Conservation (phyloP, 768 basidiomycete species). For the Saitozyma podzolica region DNA sequence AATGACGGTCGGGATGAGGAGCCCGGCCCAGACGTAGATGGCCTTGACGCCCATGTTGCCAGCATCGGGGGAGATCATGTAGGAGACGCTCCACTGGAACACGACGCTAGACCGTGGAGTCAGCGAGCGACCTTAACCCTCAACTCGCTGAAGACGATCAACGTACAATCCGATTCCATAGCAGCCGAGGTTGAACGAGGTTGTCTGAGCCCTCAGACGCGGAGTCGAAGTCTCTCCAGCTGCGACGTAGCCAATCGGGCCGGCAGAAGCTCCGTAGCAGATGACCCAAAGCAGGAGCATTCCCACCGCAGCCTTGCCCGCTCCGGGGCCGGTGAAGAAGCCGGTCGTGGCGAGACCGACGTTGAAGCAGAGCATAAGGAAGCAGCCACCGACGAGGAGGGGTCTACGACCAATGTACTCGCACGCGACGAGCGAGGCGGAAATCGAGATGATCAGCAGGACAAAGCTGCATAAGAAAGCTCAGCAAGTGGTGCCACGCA, state of each 20-base stretch:
- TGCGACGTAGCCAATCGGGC: slow-evolving; percentile 27
- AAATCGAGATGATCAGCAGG: slow-evolving; percentile 12
- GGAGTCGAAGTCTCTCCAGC: slow-evolving; percentile 27
- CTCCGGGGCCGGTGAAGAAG: slow-evolving; percentile 2
- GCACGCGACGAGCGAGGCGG: slow-evolving; percentile 12
- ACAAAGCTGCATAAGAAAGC: slow-evolving; percentile 4
- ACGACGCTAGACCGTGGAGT: slow-evolving; percentile 13
- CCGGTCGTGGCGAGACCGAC: slow-evolving; percentile 18
- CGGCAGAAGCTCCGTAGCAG: slow-evolving; percentile 23
- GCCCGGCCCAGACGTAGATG: slow-evolving; percentile 24
- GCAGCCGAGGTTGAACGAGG: slow-evolving; percentile 22
- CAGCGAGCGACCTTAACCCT: background rate
- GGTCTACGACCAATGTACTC: slow-evolving; percentile 27
- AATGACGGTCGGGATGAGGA: slow-evolving; percentile 19
- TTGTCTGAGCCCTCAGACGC: slow-evolving; percentile 27
- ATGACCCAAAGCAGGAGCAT: slow-evolving; percentile 26
- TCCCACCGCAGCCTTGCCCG: slow-evolving; percentile 19
- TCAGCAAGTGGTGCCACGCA: no score
- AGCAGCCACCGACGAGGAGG: slow-evolving; percentile 23
- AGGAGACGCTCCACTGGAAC: slow-evolving; percentile 26
- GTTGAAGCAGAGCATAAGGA: slow-evolving; percentile 23
- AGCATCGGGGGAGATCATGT: slow-evolving; percentile 30
- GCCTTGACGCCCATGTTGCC: slow-evolving; percentile 30
- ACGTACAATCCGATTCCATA: slow-evolving; percentile 26
- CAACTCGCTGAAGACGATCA: background rate